Evolutionary conservation across 2,329 filamentous ascomycete genomes (phyloP), one percentile per base, ranked within the genome.

Genomic region (Penicillium sclerotigenum): DNA sequence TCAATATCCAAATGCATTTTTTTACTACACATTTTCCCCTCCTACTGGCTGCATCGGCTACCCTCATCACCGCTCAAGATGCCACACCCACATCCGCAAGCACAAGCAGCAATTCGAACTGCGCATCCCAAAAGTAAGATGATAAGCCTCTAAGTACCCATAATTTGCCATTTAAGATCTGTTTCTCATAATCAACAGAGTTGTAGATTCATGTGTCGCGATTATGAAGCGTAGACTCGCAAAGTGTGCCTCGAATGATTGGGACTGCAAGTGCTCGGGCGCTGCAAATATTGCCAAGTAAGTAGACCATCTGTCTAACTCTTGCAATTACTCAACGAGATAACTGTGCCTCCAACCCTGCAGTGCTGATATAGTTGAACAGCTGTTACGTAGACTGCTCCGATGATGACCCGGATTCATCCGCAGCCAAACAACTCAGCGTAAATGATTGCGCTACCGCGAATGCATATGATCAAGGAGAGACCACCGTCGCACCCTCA

Each of bases 211-310:
- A 50, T 65, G 63, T 20, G 56, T 63, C 6, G 20, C 34, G 2
- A 49, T 43, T 11, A 64, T 65, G 63, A 52, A 57, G 31, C 43
- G 18, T 2, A 33, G 42, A 6, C 56, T 65, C 29, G 20, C 33
- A 4, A 59, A 57, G 20, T 65, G 63, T 24, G 13, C 55, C 10
- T 14, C 43, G 0, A 26, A 41, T 31, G 54, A 65, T 33, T 65
- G 63, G 63, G 61, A 65, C 28, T 65, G 63, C 57, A 65, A 64
- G 36, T 65, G 63, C 22, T 58, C 59, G 3, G 61, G 53, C 1
- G 48, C 34, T 34, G 63, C 63, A 29, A 65, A 65, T 24, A 58
- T 65, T 26, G 58, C 61, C 41, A 63, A 63, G 63, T 65, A 11
- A 59, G 61, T 56, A 43, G 11, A 20, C 8, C 8, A 13, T 7